phyloP scores from a whole-genome alignment of 2,329 filamentous ascomycete species.

The Furcasterigmium sp. region DNA sequence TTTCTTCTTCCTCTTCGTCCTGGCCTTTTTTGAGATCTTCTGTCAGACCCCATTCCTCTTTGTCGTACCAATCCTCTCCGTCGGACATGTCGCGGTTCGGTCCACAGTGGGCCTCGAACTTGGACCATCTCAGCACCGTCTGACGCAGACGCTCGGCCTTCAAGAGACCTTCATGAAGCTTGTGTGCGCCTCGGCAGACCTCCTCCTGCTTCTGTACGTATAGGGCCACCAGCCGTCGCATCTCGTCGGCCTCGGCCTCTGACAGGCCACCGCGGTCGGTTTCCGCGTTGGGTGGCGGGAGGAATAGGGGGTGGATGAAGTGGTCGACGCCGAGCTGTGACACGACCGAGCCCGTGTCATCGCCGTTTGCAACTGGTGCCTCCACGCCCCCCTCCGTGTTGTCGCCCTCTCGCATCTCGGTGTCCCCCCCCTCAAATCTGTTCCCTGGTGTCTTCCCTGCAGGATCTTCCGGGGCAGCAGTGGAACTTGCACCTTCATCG shows the following conservation, averaged over 20 bases:
- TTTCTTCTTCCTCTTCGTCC: constrained; percentile 76
- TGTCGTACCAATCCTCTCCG: constrained; percentile 86
- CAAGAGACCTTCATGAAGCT: constrained; percentile 65
- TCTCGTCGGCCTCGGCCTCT: constrained; percentile 69
- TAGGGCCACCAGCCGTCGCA: constrained; percentile 65
- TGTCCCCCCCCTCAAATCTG: not conserved
- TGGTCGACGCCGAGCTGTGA: constrained; percentile 31
- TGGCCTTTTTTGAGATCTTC: constrained; percentile 77
- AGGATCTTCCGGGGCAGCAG: not conserved
- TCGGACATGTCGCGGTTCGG: constrained; percentile 72
- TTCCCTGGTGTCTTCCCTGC: not conserved
- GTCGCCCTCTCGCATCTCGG: constrained; percentile 4
- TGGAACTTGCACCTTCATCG: no score
- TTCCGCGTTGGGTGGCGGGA: constrained; percentile 55
- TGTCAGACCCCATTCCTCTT: constrained; percentile 69
- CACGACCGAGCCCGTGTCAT: constrained; percentile 7
- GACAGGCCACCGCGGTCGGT: constrained; percentile 71
- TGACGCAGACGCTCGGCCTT: constrained; percentile 67
- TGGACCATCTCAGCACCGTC: constrained; percentile 68
- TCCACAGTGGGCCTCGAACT: constrained; percentile 69
- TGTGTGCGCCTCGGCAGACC: constrained; percentile 64
- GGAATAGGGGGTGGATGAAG: constrained; percentile 71
- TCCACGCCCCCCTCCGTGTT: constrained; percentile 1
- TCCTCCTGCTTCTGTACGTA: constrained; percentile 87
- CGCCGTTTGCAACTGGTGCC: not conserved